phyloP scores from a whole-genome alignment of 495 filamentous ascomycete species.

The Annulohypoxylon maeteangense region DNA sequence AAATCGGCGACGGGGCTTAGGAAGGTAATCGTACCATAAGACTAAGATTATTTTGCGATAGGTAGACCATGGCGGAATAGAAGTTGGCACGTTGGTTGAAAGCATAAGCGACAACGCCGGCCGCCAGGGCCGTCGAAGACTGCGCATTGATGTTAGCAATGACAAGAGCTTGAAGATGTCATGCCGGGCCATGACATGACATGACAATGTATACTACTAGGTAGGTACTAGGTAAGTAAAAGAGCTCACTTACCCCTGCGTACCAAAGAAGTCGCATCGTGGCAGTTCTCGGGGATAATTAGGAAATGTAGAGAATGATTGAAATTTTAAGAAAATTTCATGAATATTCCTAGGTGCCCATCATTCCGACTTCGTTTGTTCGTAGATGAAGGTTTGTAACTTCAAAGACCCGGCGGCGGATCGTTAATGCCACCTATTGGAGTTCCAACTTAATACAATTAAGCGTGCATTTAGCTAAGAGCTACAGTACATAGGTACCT shows the following conservation, averaged over 20 bases:
- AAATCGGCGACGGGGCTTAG: neutral
- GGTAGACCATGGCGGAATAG: conserved; percentile 95
- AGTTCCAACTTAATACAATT: conserved; percentile 18
- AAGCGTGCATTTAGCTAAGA: conserved; percentile 8
- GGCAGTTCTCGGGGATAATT: conserved; percentile 30
- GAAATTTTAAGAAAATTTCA: conserved; percentile 24
- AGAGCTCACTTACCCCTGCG: conserved; percentile 61
- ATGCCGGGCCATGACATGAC: too few relatives aligned
- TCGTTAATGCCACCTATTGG: conserved; percentile 43
- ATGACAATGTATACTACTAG: too few relatives aligned
- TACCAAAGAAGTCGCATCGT: conserved; percentile 68
- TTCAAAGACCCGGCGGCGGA: neutral
- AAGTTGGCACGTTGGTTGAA: conserved; percentile 96
- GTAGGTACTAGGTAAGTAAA: neutral
- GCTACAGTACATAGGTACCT: conserved; percentile 8
- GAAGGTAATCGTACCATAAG: conserved; percentile 73
- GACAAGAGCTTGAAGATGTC: conserved; percentile 29
- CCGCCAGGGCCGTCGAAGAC: conserved; percentile 82
- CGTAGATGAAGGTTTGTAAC: conserved; percentile 5
- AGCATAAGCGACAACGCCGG: conserved; percentile 84
- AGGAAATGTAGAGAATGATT: conserved; percentile 41
- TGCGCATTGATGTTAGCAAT: conserved; percentile 44
- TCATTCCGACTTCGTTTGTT: conserved; percentile 40
- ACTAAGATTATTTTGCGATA: conserved; percentile 94
- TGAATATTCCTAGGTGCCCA: conserved; percentile 43